Evolutionary conservation across 2,329 filamentous ascomycete species (phyloP).

Genomic region (Xylariales sp.): DNA sequence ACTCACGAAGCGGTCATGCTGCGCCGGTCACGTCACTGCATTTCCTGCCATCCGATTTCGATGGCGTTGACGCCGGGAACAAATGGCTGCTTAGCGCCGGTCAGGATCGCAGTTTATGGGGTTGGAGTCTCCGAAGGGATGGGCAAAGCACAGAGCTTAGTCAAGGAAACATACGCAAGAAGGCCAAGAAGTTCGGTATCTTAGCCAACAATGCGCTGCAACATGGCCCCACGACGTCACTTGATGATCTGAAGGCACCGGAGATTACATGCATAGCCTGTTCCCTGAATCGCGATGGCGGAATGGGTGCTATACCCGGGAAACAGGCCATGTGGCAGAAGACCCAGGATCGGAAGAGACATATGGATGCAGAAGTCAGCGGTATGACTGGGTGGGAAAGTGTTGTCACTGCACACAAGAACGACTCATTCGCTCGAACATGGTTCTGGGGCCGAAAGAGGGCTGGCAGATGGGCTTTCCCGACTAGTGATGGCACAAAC

Average conservation of each 20-base stretch:
- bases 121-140: constrained; percentile 90
- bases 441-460: constrained; percentile 98
- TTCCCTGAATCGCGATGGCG: constrained; percentile 89
- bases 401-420: constrained; percentile 85
- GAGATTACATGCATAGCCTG: constrained; percentile 90
- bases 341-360: constrained; percentile 56
- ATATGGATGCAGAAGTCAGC: constrained; percentile 65
- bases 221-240: constrained; percentile 56
- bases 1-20: constrained; percentile 83
- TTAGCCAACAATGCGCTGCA: constrained; percentile 52
- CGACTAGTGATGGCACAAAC: constrained; percentile 76
- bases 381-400: constrained; percentile 94
- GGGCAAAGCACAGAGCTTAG: constrained; percentile 91
- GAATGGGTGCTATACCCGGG: constrained; percentile 78
- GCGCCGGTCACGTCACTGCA: constrained; percentile 76
- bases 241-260: constrained; percentile 79
- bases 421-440: constrained; percentile 79
- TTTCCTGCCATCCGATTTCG: constrained; percentile 84
- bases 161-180: constrained; percentile 82
- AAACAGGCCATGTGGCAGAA: constrained; percentile 82
- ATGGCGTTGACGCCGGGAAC: constrained; percentile 80
- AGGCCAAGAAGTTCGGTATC: constrained; percentile 82
- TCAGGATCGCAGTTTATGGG: constrained; percentile 88
- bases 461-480: constrained; percentile 88
- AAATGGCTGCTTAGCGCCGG: constrained; percentile 94